Evolutionary conservation across 352 stramenopile genomes (phyloP).

Genomic region (Phytophthora pinifolia): DNA sequence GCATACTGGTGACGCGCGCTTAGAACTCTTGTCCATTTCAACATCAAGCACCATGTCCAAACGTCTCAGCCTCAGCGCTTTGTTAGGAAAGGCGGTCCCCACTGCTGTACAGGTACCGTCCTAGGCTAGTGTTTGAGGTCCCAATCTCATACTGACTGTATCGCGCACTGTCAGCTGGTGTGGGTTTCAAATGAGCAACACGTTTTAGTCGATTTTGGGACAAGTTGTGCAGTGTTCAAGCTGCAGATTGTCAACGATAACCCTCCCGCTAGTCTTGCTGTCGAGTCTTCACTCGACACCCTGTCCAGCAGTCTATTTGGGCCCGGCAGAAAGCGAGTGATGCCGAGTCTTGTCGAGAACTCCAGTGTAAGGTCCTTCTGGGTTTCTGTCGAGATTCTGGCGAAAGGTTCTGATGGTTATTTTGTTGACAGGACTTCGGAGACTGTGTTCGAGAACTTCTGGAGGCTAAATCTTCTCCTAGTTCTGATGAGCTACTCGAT

Average conservation of each 20-base stretch:
- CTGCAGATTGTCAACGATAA: conserved; percentile 15
- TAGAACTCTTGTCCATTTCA: conserved; percentile 20
- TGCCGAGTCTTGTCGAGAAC: not conserved
- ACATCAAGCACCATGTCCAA: conserved; percentile 21
- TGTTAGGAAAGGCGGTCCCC: conserved; percentile 19
- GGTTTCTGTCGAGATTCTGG: not conserved
- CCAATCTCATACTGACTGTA: not conserved
- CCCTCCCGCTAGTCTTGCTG: not conserved
- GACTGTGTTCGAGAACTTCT: conserved; percentile 9
- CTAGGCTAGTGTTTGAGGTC: too few relatives aligned
- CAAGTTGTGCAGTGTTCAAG: conserved; percentile 9
- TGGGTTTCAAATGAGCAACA: conserved; percentile 21
- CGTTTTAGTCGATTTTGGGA: conserved; percentile 20
- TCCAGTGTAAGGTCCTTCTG: conserved; percentile 8
- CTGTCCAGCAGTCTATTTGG: not conserved
- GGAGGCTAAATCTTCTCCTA: not conserved
- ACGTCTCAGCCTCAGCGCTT: conserved; percentile 20
- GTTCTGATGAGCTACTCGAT: conserved; percentile 8
- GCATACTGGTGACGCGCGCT: not conserved
- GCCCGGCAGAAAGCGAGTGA: not conserved
- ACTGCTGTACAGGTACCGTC: conserved; percentile 18
- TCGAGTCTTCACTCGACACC: not conserved
- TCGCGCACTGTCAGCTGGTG: conserved; percentile 16
- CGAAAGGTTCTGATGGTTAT: not conserved
- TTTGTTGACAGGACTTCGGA: conserved; percentile 6